Percentiles rank a stretch among this genome's conserved stretches.
phyloP scores from a whole-genome alignment of 192 early-diverging fungal genomes.

The Coemansia sp. region DNA sequence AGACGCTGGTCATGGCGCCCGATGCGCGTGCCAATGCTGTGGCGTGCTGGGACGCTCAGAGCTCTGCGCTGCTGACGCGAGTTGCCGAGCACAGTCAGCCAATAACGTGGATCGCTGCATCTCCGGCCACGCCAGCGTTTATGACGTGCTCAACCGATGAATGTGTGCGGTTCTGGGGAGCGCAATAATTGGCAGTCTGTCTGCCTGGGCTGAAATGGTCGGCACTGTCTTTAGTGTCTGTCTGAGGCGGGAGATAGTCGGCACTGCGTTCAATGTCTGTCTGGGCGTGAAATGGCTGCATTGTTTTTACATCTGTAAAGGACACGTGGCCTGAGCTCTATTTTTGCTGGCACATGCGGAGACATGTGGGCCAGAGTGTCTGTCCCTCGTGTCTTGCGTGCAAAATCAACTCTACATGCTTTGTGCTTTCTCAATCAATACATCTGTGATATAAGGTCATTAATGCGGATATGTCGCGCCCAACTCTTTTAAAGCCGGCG shows the following conservation, averaged over 20 bases:
- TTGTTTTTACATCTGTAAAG: no score
- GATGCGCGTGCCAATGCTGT: constrained; percentile 66
- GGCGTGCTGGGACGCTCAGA: constrained; percentile 70
- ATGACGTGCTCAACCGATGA: constrained; percentile 48
- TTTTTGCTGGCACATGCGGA: neutral
- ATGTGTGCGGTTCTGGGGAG: constrained; percentile 43
- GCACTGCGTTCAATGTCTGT: neutral
- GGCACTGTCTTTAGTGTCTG: no score
- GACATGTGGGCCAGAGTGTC: neutral
- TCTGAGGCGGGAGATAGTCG: neutral
- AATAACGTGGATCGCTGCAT: constrained; percentile 35
- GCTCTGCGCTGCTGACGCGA: constrained; percentile 56
- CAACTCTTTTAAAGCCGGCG: neutral
- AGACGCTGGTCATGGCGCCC: constrained; percentile 66
- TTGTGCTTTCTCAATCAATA: neutral
- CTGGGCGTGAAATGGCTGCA: neutral
- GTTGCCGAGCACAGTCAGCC: constrained; percentile 25
- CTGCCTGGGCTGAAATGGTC: no score
- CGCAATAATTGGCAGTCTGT: no score
- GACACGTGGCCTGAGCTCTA: no score
- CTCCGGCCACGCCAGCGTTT: constrained; percentile 31
- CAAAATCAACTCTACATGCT: neutral
- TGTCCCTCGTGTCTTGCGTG: neutral
- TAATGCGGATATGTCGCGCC: neutral
- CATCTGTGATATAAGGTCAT: neutral